phyloP scores from a whole-genome alignment of 345 rosid genomes.

The Lepidium didymum region DNA sequence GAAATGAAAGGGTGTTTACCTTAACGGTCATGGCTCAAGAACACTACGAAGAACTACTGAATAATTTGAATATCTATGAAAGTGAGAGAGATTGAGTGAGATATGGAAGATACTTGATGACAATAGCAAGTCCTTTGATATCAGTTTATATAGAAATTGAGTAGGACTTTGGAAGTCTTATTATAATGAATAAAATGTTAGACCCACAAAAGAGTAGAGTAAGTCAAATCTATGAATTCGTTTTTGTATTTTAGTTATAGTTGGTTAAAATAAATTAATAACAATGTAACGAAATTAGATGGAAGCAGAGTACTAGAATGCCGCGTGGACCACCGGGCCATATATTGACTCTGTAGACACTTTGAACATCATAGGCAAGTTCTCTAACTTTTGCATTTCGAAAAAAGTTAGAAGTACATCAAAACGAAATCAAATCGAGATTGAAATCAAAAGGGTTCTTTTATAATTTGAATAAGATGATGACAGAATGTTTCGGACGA shows the following conservation, averaged over 20 bases:
- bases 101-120: neutral
- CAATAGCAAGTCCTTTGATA: neutral
- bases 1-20: neutral
- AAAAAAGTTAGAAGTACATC: neutral
- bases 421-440: neutral
- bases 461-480: no score
- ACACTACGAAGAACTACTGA: neutral
- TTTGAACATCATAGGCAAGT: neutral
- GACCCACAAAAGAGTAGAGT: neutral
- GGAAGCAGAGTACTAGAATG: neutral
- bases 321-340: neutral
- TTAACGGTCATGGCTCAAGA: constrained; percentile 12
- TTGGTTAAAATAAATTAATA: no score
- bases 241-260: neutral
- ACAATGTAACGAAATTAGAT: neutral
- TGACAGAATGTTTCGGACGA: no score
- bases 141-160: neutral
- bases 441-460: neutral
- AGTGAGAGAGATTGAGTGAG: neutral
- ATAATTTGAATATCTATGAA: neutral
- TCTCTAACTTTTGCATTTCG: neutral
- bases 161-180: neutral
- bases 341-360: neutral
- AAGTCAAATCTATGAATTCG: neutral
- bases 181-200: neutral